Evolutionary conservation across 306 rosid species (phyloP).

Genomic region (Castanea sativa): DNA sequence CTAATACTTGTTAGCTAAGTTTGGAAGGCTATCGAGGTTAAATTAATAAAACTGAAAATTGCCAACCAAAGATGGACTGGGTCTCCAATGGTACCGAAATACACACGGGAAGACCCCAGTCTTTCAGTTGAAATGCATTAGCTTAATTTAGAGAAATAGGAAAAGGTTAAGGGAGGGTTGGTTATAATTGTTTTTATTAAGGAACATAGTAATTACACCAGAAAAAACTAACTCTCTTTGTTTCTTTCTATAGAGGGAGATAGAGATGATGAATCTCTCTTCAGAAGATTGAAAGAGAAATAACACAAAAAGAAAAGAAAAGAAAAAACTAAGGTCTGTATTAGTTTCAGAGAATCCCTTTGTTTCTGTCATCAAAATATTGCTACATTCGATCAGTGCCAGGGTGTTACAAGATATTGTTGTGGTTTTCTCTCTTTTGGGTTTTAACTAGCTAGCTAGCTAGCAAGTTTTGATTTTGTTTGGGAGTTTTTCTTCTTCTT

Average conservation of each 20-base stretch:
- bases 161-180: background rate
- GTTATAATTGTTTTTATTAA: background rate
- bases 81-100: background rate
- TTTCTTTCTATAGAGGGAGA: background rate
- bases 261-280: background rate
- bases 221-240: background rate
- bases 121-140: background rate
- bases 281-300: background rate
- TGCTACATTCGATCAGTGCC: background rate
- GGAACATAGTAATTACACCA: background rate
- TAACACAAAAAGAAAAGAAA: background rate
- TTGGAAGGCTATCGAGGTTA: too few relatives aligned
- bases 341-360: background rate
- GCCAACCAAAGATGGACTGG: background rate
- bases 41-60: background rate
- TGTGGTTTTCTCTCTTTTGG: background rate
- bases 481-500: background rate
- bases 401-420: too few relatives aligned
- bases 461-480: background rate
- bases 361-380: background rate
- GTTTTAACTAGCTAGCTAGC: background rate
- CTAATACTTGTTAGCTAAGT: too few relatives aligned
- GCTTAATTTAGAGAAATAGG: background rate
- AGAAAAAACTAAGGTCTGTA: background rate
- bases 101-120: background rate